Base-by-base conservation (phyloP, 2,329 filamentous ascomycete genomes). In the Fonsecaea pedrosoi region DNA sequence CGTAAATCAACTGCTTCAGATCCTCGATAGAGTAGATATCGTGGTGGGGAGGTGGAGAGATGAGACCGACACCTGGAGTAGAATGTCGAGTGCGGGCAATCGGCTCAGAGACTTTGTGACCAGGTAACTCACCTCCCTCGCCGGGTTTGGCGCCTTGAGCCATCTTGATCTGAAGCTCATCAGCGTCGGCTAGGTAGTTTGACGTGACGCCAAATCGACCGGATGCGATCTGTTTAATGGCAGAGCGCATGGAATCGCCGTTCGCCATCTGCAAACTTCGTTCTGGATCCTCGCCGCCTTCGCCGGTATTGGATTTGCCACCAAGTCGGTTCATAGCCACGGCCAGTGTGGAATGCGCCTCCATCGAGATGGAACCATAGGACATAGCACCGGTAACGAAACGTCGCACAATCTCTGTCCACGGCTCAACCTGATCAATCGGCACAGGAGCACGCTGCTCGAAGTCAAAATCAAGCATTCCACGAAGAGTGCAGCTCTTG, bases 91-190 rank as follows among this genome's bases (percentile, higher is more conserved):
- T 98, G 74, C 92, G 91, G 65, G 92, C 94, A 79, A 98, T 98
- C 6, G 92, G 92, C 76, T 92, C 92, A 68, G 94, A 95, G 34
- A 98, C 94, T 83, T 98, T 98, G 85, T 97, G 93, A 48, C 94
- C 94, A 58, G 94, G 94, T 76, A 98, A 87, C 81, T 98, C 94
- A 86, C 94, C 94, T 83, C 94, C 94, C 81, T 98, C 94, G 80
- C 94, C 94, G 64, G 94, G 94, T 86, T 98, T 98, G 70, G 94
- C 94, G 78, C 94, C 94, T 82, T 98, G 94, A 9, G 94, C 94
- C 94, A 98, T 98, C 87, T 98, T 98, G 82, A 98, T 98, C 80
- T 98, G 94, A 54, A 98, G 84, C 82, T 98, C 94, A 76, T 98
- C 94, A 18, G 94, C 92, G 78, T 98, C 94, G 58, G 94, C 92